Percentiles rank a stretch among this genome's conserved stretches.
phyloP scores from a whole-genome alignment of 345 rosid species.

The Citrus medica region DNA sequence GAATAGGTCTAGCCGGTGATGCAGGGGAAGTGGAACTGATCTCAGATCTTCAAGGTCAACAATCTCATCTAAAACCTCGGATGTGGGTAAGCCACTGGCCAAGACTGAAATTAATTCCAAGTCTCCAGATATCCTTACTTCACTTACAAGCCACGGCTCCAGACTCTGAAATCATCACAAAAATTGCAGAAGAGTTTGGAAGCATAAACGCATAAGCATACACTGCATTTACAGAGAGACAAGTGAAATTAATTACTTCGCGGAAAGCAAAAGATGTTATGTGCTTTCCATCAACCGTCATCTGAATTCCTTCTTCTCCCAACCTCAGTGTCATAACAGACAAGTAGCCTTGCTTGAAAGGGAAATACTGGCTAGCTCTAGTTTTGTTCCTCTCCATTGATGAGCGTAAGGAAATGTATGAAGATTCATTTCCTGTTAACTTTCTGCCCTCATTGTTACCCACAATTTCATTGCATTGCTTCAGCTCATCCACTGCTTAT shows the following conservation, averaged over 20 bases:
- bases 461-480: conserved; percentile 31
- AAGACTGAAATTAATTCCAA: conserved; percentile 27
- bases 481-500: conserved; percentile 33
- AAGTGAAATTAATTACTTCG: conserved; percentile 32
- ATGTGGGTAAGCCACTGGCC: conserved; percentile 36
- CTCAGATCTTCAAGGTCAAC: conserved; percentile 27
- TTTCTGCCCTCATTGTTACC: conserved; percentile 20
- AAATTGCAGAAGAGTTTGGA: background rate
- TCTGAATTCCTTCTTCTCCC: conserved; percentile 44
- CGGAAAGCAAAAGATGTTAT: conserved; percentile 38
- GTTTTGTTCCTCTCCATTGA: conserved; percentile 14
- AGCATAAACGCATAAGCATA: background rate
- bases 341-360: conserved; percentile 36
- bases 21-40: conserved; percentile 21
- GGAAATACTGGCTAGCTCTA: conserved; percentile 24
- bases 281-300: conserved; percentile 45
- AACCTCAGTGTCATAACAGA: conserved; percentile 38
- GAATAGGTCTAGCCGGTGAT: conserved; percentile 28
- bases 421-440: background rate
- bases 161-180: conserved; percentile 24
- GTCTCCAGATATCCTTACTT: conserved; percentile 43
- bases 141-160: conserved; percentile 46
- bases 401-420: background rate
- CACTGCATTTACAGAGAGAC: background rate
- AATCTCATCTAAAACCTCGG: conserved; percentile 35